These are phyloP conservation scores for Sporothrix globosa DNA, from an alignment of 2,329 filamentous ascomycete species.

Conservation along the genomic window DNA sequence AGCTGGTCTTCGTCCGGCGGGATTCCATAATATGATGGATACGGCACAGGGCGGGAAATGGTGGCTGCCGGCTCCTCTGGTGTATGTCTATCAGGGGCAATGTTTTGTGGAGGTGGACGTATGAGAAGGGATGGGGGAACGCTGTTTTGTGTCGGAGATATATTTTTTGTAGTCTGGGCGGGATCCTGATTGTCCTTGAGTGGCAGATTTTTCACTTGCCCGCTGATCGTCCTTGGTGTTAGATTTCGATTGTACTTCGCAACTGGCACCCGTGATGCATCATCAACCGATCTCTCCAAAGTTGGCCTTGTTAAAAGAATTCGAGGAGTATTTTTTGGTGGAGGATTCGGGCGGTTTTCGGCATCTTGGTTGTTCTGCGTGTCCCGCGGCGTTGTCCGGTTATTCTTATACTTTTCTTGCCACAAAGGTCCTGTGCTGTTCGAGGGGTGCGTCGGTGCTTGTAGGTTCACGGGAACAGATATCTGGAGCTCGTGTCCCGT, in stretches of 20 bases:
- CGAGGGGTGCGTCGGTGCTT: constrained; percentile 35
- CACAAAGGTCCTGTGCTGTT: background rate
- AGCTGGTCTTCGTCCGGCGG: constrained; percentile 3
- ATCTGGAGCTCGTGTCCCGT: constrained; percentile 46
- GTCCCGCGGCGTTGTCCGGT: background rate
- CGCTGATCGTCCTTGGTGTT: background rate
- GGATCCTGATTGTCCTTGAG: background rate
- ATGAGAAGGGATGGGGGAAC: background rate
- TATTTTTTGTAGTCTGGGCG: background rate
- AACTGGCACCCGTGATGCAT: background rate
- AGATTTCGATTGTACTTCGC: background rate
- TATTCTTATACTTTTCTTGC: constrained; percentile 21
- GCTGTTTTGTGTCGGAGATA: background rate
- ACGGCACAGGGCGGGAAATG: background rate
- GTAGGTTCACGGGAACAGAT: constrained; percentile 47
- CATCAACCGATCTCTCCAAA: background rate
- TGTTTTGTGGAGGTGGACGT: background rate
- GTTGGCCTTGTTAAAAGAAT: background rate
- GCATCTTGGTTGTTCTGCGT: background rate
- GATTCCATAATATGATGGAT: constrained; percentile 17
- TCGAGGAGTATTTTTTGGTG: background rate
- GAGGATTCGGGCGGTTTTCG: background rate
- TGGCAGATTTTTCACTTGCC: background rate
- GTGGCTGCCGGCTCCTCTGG: background rate
- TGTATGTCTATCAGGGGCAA: too few species aligned